Evolutionary conservation across 1,284 basidiomycete genomes (phyloP), one percentile per base, ranked within the genome.

Genomic region (Vanrija humicola): DNA sequence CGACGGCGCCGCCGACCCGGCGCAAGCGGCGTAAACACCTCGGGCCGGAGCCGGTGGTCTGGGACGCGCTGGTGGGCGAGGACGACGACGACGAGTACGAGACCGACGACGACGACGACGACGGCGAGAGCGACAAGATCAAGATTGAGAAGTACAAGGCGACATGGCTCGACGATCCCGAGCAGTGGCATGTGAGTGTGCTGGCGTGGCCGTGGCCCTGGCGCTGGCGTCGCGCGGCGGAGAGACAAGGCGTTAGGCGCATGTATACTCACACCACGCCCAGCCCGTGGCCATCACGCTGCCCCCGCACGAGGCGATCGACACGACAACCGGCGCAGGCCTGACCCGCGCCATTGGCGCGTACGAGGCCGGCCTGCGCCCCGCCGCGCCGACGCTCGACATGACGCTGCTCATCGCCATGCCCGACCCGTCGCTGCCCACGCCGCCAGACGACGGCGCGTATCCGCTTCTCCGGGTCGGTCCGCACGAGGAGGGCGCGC

Each of bases 391-490:
- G 12, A 5, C 34, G 12, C 38, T 58, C 12, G 56, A 59, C 42
- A 38, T 58, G 14, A 55, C 59, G 10, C 40, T 63, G 6, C 50
- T 63, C 10, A 52, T 63, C 43, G 59, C 62, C 26, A 58, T 63
- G 54, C 62, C 62, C 3, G 53, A 54, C 26, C 60, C 46, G 1
- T n/a, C 21, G 3, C 38, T 45, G 2, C 12, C 28, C 3, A 26
- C 28, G n/a, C 18, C 16, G 5, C 12, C 44, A 4, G 46, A 56
- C 47, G 48, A 54, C 40, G 47, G 28, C 25, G 16, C 9, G 21
- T 50, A 29, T 18, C 45, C 38, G 9, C 25, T 15, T 15, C 25
- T 38, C 29, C 43, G 18, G 19, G 9, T 12, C 43, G 55, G 46
- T 38, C 52, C 45, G 16, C 47, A 54, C 25, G 54, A 47, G 19